A percentile compares a stretch with the other conserved stretches of the same genome.
These are phyloP conservation scores for Staphylotrichum tortipilum DNA, from an alignment of 495 filamentous ascomycete species.

Conservation along the genomic window DNA sequence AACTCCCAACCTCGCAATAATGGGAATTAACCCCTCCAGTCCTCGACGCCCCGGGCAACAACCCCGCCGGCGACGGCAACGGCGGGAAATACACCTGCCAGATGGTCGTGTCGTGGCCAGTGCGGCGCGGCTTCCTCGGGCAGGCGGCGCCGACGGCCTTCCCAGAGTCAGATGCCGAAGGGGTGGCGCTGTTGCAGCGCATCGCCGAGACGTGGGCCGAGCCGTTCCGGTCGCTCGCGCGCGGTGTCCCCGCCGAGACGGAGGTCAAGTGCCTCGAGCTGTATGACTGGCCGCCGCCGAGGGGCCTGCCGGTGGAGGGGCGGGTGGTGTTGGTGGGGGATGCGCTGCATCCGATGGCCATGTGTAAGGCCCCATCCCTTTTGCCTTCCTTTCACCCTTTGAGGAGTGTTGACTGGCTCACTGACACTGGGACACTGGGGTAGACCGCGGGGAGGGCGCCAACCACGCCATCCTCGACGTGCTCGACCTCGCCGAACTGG, in stretches of 20 bases:
- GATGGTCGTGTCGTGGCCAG: constrained; percentile 46
- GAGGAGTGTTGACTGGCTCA: background rate
- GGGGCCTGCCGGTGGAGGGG: constrained; percentile 21
- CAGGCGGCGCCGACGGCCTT: constrained; percentile 22
- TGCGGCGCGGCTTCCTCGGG: constrained; percentile 21
- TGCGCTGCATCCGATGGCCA: constrained; percentile 55
- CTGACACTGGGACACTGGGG: background rate
- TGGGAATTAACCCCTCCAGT: constrained; percentile 13
- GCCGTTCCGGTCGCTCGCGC: constrained; percentile 43
- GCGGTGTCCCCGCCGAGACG: constrained; percentile 37
- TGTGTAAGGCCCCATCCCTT: constrained; percentile 41
- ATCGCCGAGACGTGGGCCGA: constrained; percentile 47
- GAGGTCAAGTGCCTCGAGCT: constrained; percentile 44
- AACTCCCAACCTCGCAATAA: too few species aligned
- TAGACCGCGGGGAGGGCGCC: constrained; percentile 38
- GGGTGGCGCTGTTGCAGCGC: constrained; percentile 43
- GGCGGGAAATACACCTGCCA: constrained; percentile 32
- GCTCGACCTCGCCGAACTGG: constrained; percentile 20
- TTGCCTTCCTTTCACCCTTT: background rate
- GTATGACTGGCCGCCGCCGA: constrained; percentile 46
- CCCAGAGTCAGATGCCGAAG: constrained; percentile 32
- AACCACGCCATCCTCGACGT: constrained; percentile 38
- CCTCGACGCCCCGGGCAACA: constrained; percentile 27
- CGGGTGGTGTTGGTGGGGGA: constrained; percentile 49
- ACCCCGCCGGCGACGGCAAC: background rate